Evolutionary conservation across 2,329 filamentous ascomycete genomes (phyloP).

Genomic region (Ambrosiella beaveri): DNA sequence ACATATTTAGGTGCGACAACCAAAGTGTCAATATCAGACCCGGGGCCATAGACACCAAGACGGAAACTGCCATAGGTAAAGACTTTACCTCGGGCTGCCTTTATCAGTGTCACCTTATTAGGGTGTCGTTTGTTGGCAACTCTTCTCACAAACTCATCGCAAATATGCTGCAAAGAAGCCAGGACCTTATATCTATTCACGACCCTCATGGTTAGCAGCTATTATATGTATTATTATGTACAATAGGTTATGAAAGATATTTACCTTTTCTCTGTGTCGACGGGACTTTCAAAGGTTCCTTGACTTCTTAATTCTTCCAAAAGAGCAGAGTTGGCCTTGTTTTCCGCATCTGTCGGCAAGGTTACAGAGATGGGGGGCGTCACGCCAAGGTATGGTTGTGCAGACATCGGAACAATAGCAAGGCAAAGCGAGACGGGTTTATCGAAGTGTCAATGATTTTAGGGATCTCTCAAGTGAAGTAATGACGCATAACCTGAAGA

Average conservation of each 20-base stretch:
- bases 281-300: slow-evolving; percentile 75
- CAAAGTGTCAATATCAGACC: slow-evolving; percentile 94
- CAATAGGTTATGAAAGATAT: slow-evolving; percentile 8
- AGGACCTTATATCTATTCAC: slow-evolving; percentile 49
- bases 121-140: slow-evolving; percentile 57
- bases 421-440: neutral
- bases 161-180: slow-evolving; percentile 57
- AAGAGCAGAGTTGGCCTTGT: slow-evolving; percentile 58
- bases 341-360: slow-evolving; percentile 61
- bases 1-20: slow-evolving; percentile 85
- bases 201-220: neutral
- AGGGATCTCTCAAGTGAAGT: too few relatives aligned
- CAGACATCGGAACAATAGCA: neutral
- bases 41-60: slow-evolving; percentile 82
- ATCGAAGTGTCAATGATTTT: too few relatives aligned
- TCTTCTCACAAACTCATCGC: slow-evolving; percentile 70
- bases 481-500: too few relatives aligned
- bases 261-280: slow-evolving; percentile 71
- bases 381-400: slow-evolving; percentile 35
- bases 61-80: slow-evolving; percentile 95
- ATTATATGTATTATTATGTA: neutral
- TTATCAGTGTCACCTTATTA: slow-evolving; percentile 58
- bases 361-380: slow-evolving; percentile 68
- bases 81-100: slow-evolving; percentile 76
- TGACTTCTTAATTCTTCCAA: slow-evolving; percentile 72